A percentile compares a stretch with the other conserved stretches of the same genome.
phyloP scores from a whole-genome alignment of 768 basidiomycete species.

The Hemileccinum impolitum region DNA sequence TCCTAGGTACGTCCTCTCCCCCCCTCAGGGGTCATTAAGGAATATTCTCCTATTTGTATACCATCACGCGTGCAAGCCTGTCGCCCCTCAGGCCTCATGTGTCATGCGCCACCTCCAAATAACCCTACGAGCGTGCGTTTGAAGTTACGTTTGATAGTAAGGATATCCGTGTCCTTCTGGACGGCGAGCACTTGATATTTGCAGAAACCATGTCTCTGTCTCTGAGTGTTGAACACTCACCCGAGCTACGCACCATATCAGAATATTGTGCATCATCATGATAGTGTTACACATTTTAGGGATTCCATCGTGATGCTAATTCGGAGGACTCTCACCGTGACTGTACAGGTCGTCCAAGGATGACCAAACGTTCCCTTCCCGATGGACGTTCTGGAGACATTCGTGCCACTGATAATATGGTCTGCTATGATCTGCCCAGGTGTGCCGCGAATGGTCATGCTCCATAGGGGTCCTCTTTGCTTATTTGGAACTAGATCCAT shows the following conservation, averaged over 20 bases:
- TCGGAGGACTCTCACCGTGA: background rate
- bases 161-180: background rate
- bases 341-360: background rate
- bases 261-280: no score
- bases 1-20: background rate
- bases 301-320: no score
- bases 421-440: slow-evolving; percentile 7
- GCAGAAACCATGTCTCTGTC: background rate
- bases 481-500: no score
- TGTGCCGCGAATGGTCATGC: slow-evolving; percentile 6
- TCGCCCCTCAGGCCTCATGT: background rate
- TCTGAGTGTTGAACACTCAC: background rate
- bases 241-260: background rate
- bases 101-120: background rate
- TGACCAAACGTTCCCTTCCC: background rate
- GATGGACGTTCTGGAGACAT: slow-evolving; percentile 3
- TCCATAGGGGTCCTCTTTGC: background rate
- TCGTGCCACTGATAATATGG: slow-evolving; percentile 2
- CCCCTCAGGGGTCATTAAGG: no score
- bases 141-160: background rate
- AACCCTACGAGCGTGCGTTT: background rate
- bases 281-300: no score
- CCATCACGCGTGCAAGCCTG: no score
- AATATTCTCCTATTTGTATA: no score
- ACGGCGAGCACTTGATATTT: background rate